phyloP scores from a whole-genome alignment of 2,329 filamentous ascomycete species.

The Ophiosphaerella korrae region DNA sequence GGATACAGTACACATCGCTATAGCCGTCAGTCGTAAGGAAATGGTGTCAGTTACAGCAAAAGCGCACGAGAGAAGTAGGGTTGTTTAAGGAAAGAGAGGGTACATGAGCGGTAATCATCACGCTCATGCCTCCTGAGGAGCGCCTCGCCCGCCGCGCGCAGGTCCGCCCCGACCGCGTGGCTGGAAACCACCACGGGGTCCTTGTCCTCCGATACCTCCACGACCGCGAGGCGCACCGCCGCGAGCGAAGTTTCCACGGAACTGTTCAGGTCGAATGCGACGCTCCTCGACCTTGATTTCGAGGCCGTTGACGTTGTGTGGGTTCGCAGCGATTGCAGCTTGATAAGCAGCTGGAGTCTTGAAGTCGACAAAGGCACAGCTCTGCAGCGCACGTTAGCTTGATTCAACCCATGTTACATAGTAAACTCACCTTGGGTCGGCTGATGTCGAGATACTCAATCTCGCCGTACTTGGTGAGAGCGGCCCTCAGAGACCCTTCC shows the following conservation, averaged over 20 bases:
- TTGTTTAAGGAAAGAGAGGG: slow-evolving; percentile 7
- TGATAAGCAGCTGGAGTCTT: slow-evolving; percentile 79
- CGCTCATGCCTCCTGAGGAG: slow-evolving; percentile 42
- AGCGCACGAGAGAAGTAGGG: slow-evolving; percentile 10
- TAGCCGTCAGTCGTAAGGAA: slow-evolving; percentile 45
- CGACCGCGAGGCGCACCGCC: slow-evolving; percentile 60
- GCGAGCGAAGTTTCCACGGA: slow-evolving; percentile 46
- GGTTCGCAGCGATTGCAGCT: slow-evolving; percentile 81
- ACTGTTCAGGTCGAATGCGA: slow-evolving; percentile 60
- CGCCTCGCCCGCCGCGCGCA: slow-evolving; percentile 58
- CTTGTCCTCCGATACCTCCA: slow-evolving; percentile 62
- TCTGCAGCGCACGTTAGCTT: slow-evolving; percentile 59
- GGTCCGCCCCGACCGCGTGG: slow-evolving; percentile 70
- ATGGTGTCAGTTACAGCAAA: slow-evolving; percentile 20
- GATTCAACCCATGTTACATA: neutral
- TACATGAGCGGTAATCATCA: slow-evolving; percentile 1
- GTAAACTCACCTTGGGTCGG: slow-evolving; percentile 72
- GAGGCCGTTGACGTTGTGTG: slow-evolving; percentile 81
- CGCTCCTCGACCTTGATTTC: slow-evolving; percentile 88
- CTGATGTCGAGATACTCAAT: slow-evolving; percentile 68
- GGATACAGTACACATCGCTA: slow-evolving; percentile 45
- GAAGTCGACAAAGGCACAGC: slow-evolving; percentile 97
- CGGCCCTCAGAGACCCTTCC: slow-evolving; percentile 70
- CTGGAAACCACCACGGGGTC: slow-evolving; percentile 71
- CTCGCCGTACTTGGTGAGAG: slow-evolving; percentile 72